Evolutionary conservation across 305 asterid genomes (phyloP).

Genomic region (Fraxinus sp.): DNA sequence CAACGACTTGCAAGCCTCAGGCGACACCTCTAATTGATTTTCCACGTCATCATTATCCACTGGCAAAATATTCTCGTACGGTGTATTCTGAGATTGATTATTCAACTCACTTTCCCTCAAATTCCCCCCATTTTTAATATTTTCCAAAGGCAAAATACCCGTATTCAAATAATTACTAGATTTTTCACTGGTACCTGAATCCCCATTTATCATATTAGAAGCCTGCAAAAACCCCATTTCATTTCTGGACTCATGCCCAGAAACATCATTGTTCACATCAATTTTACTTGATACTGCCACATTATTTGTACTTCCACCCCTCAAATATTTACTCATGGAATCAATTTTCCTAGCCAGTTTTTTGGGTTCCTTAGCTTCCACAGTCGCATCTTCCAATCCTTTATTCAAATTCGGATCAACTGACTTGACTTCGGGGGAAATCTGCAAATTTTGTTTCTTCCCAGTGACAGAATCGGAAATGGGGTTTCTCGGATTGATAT

Average conservation of each 20-base stretch:
- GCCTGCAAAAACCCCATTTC: slow-evolving; percentile 15
- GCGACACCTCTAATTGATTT: slow-evolving; percentile 59
- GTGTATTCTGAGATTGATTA: slow-evolving; percentile 32
- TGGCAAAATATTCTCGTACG: slow-evolving; percentile 32
- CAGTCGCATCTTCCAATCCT: slow-evolving; percentile 12
- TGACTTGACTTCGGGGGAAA: slow-evolving; percentile 17
- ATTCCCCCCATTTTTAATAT: slow-evolving; percentile 23
- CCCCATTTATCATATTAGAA: slow-evolving; percentile 10
- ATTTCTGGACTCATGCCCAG: slow-evolving; percentile 24
- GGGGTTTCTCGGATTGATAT: slow-evolving; percentile 22
- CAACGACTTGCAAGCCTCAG: slow-evolving; percentile 57
- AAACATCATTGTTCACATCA: slow-evolving; percentile 21
- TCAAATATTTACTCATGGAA: slow-evolving; percentile 27
- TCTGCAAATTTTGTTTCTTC: slow-evolving; percentile 25
- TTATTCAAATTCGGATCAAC: slow-evolving; percentile 18
- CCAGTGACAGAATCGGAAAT: slow-evolving; percentile 24
- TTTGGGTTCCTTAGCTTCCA: slow-evolving; percentile 18
- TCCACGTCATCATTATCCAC: slow-evolving; percentile 39
- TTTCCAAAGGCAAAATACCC: slow-evolving; percentile 22
- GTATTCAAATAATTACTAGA: slow-evolving; percentile 20
- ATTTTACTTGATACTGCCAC: slow-evolving; percentile 17
- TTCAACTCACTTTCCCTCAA: slow-evolving; percentile 28
- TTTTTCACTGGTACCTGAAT: slow-evolving; percentile 12
- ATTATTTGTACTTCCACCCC: slow-evolving; percentile 27
- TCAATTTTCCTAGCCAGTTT: slow-evolving; percentile 21